Conservation (phyloP, 257 asterid species). For the Solanum virginianum region DNA sequence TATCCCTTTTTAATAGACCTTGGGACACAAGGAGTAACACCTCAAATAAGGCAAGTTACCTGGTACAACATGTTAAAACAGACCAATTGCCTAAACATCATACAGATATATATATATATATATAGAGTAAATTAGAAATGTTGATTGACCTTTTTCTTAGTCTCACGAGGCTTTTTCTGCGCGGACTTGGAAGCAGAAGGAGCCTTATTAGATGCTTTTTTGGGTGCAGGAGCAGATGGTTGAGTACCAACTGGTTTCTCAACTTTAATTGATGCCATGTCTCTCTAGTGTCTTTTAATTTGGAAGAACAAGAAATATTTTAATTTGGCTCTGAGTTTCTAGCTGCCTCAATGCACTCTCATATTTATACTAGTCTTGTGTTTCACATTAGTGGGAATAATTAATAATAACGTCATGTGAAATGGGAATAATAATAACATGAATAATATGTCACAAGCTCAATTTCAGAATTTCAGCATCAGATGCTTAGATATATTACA, state of each 20-base stretch:
- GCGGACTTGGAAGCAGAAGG: slow-evolving; percentile 14
- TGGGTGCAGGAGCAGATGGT: not conserved
- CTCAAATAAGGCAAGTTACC: not conserved
- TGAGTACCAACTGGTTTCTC: slow-evolving; percentile 20
- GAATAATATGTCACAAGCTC: not conserved
- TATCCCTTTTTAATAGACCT: not conserved
- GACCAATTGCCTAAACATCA: not conserved
- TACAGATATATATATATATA: not conserved
- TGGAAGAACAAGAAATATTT: not conserved
- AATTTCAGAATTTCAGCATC: not conserved
- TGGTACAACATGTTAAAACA: not conserved
- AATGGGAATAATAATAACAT: not conserved
- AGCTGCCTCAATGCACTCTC: not conserved
- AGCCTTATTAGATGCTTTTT: slow-evolving; percentile 15
- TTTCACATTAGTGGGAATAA: not conserved
- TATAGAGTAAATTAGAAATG: not conserved
- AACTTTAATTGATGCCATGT: slow-evolving; percentile 17
- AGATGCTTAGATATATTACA: not conserved
- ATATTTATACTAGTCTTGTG: not conserved
- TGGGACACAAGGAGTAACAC: not conserved
- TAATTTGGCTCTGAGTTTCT: not conserved
- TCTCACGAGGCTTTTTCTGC: slow-evolving; percentile 18
- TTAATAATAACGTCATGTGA: not conserved
- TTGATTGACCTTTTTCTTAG: slow-evolving; percentile 15
- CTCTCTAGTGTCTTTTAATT: not conserved